These are phyloP conservation scores for Aplosporella prunicola DNA, from an alignment of 2,329 filamentous ascomycete genomes.

Conservation along the genomic window DNA sequence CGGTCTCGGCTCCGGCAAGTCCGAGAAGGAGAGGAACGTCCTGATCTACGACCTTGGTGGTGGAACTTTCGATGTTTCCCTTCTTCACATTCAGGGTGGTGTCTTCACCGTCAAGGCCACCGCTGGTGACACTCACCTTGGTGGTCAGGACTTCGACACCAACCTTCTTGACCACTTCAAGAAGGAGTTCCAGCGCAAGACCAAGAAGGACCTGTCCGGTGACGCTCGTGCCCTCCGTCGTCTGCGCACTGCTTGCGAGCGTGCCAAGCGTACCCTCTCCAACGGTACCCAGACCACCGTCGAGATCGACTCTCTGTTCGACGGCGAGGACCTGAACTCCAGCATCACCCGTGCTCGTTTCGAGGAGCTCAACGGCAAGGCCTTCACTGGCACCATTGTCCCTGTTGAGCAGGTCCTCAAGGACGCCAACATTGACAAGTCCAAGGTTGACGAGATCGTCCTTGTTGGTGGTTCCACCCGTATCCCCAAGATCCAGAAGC, in stretches of 20 bases:
- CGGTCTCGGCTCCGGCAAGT: conserved; percentile 90
- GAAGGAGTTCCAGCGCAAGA: conserved; percentile 81
- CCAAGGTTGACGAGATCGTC: conserved; percentile 92
- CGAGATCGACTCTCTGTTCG: conserved; percentile 97
- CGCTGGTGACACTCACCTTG: conserved; percentile 92
- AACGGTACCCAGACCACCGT: conserved; percentile 95
- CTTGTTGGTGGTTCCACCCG: conserved; percentile 97
- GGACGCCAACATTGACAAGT: conserved; percentile 82
- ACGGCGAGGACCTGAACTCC: conserved; percentile 95
- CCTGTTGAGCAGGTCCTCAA: conserved; percentile 95
- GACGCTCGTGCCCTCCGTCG: conserved; percentile 90
- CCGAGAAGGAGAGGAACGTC: conserved; percentile 96
- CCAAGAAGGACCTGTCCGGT: conserved; percentile 60
- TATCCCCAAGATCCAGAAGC: conserved; percentile 98
- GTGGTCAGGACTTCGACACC: conserved; percentile 94
- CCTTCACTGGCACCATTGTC: conserved; percentile 86
- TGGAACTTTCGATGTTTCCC: conserved; percentile 99
- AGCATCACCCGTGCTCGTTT: conserved; percentile 98
- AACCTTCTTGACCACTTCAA: conserved; percentile 95
- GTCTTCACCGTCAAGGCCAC: conserved; percentile 99
- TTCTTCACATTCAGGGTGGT: conserved; percentile 97
- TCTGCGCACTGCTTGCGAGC: conserved; percentile 96
- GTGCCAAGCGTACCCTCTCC: conserved; percentile 97
- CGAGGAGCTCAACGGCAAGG: conserved; percentile 95
- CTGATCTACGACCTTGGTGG: conserved; percentile 99